Conservation (phyloP, 805 yeast genomes). For the Ogataea dorogensis region DNA sequence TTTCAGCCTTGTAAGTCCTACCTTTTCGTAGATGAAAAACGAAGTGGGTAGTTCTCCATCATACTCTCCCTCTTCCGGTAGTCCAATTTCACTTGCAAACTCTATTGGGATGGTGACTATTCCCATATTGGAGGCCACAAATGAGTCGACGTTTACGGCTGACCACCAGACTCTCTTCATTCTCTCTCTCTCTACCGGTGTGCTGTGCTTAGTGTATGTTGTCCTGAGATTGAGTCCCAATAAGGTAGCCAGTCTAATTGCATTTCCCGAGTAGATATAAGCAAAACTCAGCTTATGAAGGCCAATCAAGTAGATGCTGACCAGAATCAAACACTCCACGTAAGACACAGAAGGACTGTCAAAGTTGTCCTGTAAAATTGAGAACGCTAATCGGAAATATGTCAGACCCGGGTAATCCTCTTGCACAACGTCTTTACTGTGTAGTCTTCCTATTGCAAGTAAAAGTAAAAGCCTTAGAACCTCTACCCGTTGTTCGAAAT, state of each 20-base stretch:
- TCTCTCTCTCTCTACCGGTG: slow-evolving; percentile 6
- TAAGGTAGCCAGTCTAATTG: slow-evolving; percentile 2
- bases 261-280: slow-evolving; percentile 9
- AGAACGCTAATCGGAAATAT: slow-evolving; percentile 4
- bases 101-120: neutral
- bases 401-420: slow-evolving; percentile 12
- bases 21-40: slow-evolving; percentile 8
- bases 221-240: slow-evolving; percentile 1
- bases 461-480: slow-evolving; percentile 4
- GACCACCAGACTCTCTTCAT: slow-evolving; percentile 14
- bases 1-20: slow-evolving; percentile 5
- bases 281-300: slow-evolving; percentile 9
- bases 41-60: slow-evolving; percentile 4
- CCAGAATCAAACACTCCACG: slow-evolving; percentile 6
- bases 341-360: slow-evolving; percentile 3
- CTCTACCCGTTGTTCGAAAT: neutral
- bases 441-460: slow-evolving; percentile 11
- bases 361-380: slow-evolving; percentile 4
- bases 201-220: neutral
- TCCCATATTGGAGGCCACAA: slow-evolving; percentile 9
- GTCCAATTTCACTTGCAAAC: neutral
- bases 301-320: slow-evolving; percentile 6
- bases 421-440: slow-evolving; percentile 7
- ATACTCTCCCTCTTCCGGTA: slow-evolving; percentile 2
- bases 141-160: slow-evolving; percentile 4